Percentiles rank a stretch among this genome's conserved stretches.
Evolutionary conservation across 2,329 filamentous ascomycete species (phyloP).

Genomic region (Colletotrichum sp.): DNA sequence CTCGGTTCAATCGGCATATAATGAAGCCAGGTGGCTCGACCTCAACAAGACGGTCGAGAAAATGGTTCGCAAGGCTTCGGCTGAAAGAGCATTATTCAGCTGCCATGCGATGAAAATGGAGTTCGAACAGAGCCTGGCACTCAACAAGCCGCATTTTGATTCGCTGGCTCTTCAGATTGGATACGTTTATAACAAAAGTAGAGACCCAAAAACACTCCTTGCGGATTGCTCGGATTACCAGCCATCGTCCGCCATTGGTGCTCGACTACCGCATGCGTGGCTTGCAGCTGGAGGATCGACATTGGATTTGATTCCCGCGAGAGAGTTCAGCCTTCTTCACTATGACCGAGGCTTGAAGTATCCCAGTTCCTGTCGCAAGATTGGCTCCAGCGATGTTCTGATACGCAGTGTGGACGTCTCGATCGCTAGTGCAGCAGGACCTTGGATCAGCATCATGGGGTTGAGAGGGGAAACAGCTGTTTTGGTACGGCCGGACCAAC

Average conservation of each 20-base stretch:
- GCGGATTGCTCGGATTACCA: not conserved
- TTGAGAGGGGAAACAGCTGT: not conserved
- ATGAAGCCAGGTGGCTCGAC: not conserved
- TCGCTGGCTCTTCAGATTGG: not conserved
- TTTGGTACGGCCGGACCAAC: not conserved
- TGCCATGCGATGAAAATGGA: not conserved
- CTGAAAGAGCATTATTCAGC: not conserved
- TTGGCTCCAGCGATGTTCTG: not conserved
- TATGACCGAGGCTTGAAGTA: not conserved
- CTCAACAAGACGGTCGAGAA: not conserved
- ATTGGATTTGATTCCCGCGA: not conserved
- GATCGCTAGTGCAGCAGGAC: not conserved
- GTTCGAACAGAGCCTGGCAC: not conserved
- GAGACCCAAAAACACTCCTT: fast-evolving
- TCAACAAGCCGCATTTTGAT: not conserved
- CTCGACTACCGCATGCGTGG: not conserved
- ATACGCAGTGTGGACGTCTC: not conserved
- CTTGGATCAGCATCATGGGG: not conserved
- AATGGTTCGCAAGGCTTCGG: not conserved
- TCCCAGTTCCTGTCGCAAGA: not conserved
- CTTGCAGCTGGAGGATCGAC: not conserved
- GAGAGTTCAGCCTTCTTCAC: not conserved
- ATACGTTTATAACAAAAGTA: not conserved
- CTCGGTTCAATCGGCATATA: not conserved
- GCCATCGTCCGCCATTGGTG: not conserved